Conservation (phyloP, 306 rosid genomes). For the Cucurbita pepo region DNA sequence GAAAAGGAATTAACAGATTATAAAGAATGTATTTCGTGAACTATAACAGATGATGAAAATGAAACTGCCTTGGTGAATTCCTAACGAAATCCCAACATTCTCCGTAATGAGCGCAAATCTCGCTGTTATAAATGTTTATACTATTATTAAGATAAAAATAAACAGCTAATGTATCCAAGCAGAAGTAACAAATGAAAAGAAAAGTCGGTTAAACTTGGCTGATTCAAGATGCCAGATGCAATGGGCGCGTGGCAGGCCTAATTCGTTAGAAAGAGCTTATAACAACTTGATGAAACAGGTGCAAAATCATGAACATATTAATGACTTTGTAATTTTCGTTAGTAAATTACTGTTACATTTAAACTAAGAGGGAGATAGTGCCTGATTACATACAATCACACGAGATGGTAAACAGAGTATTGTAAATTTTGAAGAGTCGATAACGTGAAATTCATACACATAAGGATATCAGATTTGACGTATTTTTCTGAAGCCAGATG, state of each 20-base stretch:
- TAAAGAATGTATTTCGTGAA: background rate
- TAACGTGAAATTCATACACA: too few relatives aligned
- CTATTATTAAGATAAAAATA: background rate
- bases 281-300: background rate
- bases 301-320: background rate
- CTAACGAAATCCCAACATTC: background rate
- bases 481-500: too few relatives aligned
- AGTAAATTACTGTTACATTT: background rate
- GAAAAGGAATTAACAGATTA: background rate
- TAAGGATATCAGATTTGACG: too few relatives aligned
- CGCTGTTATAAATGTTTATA: background rate
- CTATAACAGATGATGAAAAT: background rate
- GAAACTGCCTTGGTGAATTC: background rate
- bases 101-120: background rate
- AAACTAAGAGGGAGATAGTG: too few relatives aligned
- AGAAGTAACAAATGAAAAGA: background rate
- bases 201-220: background rate
- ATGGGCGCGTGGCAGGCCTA: background rate
- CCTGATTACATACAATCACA: too few relatives aligned
- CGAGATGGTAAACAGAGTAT: too few relatives aligned
- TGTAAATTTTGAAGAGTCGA: too few relatives aligned
- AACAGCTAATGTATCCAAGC: background rate
- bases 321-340: background rate
- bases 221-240: background rate
- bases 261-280: background rate